A percentile compares a stretch with the other conserved stretches of the same genome.
Conservation (phyloP, 2,329 filamentous ascomycete genomes). For the Fusarium concolor region DNA sequence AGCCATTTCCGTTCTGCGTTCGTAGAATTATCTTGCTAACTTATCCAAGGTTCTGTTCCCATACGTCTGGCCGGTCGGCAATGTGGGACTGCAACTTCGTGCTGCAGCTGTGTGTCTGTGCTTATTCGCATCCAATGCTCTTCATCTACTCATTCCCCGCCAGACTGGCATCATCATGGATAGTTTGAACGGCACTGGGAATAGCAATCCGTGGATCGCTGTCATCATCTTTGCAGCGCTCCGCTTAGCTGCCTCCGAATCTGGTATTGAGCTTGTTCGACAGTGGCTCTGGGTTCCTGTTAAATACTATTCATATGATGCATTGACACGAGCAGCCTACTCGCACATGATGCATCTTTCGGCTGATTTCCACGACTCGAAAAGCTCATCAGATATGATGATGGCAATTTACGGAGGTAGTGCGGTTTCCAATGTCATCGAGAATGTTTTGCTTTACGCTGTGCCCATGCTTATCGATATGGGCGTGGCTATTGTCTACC, state of each 20-base stretch:
- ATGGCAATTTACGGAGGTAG: constrained; percentile 67
- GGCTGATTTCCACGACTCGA: constrained; percentile 70
- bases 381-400: constrained; percentile 69
- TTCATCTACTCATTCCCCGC: constrained; percentile 83
- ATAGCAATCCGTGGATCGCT: constrained; percentile 63
- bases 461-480: constrained; percentile 72
- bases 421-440: constrained; percentile 66
- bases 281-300: constrained; percentile 69
- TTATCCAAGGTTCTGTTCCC: constrained; percentile 75
- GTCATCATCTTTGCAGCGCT: constrained; percentile 64
- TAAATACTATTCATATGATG: constrained; percentile 66
- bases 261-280: constrained; percentile 64
- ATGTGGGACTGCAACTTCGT: constrained; percentile 74
- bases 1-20: not conserved
- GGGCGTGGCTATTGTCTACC: constrained; percentile 68
- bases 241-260: constrained; percentile 65
- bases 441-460: constrained; percentile 68
- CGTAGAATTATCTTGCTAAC: not conserved
- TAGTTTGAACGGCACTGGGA: constrained; percentile 65
- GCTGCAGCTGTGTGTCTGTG: constrained; percentile 75
- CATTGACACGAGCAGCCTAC: constrained; percentile 66
- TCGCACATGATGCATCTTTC: constrained; percentile 71
- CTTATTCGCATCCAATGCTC: constrained; percentile 74
- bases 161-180: constrained; percentile 85
- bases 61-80: constrained; percentile 80